Percentiles rank a stretch among this genome's conserved stretches.
Evolutionary conservation across 2,329 filamentous ascomycete genomes (phyloP).

Genomic region (Thermothelomyces thermophilus): DNA sequence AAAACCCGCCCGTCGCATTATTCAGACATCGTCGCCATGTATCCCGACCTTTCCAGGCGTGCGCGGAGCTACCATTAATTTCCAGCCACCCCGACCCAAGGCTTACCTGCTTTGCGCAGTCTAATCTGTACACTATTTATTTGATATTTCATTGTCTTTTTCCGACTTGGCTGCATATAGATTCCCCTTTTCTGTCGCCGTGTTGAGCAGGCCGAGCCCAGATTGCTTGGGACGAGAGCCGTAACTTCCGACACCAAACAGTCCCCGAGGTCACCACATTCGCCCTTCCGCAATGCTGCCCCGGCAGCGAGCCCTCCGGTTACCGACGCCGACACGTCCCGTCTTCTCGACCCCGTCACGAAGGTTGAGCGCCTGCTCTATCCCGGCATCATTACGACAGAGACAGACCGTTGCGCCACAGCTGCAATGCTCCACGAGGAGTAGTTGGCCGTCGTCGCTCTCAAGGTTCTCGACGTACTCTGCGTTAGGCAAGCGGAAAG

Average conservation of each 20-base stretch:
- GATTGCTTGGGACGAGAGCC: conserved; percentile 5
- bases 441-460: conserved; percentile 9
- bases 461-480: conserved; percentile 35
- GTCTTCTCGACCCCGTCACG: conserved; percentile 14
- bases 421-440: conserved; percentile 10
- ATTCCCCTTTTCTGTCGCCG: neutral
- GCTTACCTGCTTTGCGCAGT: neutral
- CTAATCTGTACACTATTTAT: conserved; percentile 15
- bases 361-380: conserved; percentile 13
- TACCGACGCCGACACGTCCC: conserved; percentile 18
- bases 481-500: conserved; percentile 35
- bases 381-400: conserved; percentile 15
- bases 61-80: conserved; percentile 17
- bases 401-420: conserved; percentile 11
- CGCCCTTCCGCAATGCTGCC: conserved; percentile 22
- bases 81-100: conserved; percentile 2
- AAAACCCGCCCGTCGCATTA: conserved; percentile 20
- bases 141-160: conserved; percentile 1
- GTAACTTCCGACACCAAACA: conserved; percentile 20
- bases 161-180: conserved; percentile 6
- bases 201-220: conserved; percentile 4
- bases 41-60: conserved; percentile 16
- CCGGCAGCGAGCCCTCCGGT: conserved; percentile 23
- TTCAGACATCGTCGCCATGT: conserved; percentile 23
- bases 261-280: conserved; percentile 1